Percentiles rank a stretch among this genome's conserved stretches.
phyloP scores from a whole-genome alignment of 164 flowering plant species.

The Piper longum region DNA sequence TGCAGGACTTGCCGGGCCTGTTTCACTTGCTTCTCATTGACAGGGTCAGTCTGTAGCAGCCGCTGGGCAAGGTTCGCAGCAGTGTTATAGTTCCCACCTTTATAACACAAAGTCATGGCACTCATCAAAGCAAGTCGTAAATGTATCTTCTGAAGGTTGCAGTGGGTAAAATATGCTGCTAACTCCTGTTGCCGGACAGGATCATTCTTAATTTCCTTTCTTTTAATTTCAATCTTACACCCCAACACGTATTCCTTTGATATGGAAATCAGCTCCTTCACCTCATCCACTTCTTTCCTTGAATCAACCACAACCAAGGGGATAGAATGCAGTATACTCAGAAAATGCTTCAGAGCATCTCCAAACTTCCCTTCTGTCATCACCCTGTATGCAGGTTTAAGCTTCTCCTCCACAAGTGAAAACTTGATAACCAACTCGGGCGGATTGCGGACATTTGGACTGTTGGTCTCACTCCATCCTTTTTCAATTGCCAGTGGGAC shows the following conservation, averaged over 20 bases:
- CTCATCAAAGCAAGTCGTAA: conserved; percentile 32
- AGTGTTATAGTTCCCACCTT: conserved; percentile 42
- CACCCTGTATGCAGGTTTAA: conserved; percentile 56
- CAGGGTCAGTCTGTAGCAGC: conserved; percentile 53
- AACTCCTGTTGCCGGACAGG: conserved; percentile 53
- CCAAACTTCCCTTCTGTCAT: conserved; percentile 46
- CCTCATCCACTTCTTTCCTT: conserved; percentile 64
- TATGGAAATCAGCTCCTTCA: conserved; percentile 52
- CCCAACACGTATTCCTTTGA: conserved; percentile 52
- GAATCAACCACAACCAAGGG: conserved; percentile 67
- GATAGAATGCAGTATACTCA: conserved; percentile 31
- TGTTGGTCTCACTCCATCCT: conserved; percentile 48
- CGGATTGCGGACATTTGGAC: conserved; percentile 61
- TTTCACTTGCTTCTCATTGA: conserved; percentile 45
- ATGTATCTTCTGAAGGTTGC: conserved; percentile 39
- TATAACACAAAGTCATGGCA: conserved; percentile 47
- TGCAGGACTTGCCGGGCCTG: conserved; percentile 58
- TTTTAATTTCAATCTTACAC: conserved; percentile 36
- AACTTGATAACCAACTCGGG: conserved; percentile 69
- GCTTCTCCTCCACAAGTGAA: conserved; percentile 72
- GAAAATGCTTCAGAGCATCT: conserved; percentile 50
- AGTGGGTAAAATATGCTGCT: conserved; percentile 69
- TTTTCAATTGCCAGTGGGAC: conserved; percentile 56
- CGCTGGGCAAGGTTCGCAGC: conserved; percentile 64
- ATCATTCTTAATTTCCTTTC: conserved; percentile 36